Base-by-base conservation (phyloP, 2,329 filamentous ascomycete species). In the Talaromyces amestolkiae region DNA sequence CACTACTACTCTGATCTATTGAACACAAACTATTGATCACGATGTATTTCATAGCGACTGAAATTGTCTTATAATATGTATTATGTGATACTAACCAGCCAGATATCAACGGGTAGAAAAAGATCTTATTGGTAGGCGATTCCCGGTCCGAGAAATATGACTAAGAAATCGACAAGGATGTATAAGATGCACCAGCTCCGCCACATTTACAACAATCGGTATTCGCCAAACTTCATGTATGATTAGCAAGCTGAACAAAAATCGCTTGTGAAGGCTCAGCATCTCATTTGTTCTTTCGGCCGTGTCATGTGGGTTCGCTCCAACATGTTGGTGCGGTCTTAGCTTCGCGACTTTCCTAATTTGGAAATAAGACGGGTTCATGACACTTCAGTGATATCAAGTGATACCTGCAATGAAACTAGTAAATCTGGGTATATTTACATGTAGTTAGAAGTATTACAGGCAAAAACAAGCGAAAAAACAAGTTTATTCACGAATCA, bases 401-500 rank as follows among this genome's bases (percentile, higher is more conserved):
- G 31, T 22, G 31, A 56, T 37, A 39, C n/a, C 19, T 56, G 3
- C 53, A 37, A 37, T 15, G 11, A 39, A 56, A 19, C n/a, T 35
- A 35, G 31, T 54, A 54, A n/a, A 22, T 22, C 53, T 24, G 1
- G n/a, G 33, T 24, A 24, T 4, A 24, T 6, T 3, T 9, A 56
- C 33, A 39, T 2, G 1, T 5, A 53, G 4, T 27, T 31, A 9
- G 0, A 27, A 51, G 13, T 17, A 17, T 8, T 54, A 33, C 13
- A 17, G n/a, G 10, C 15, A 24, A 31, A 2, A 43, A 27, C 19
- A 58, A 39, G 31, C 35, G 15, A 43, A n/a, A 58, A 22, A 2
- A 58, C 7, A 58, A 22, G 5, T 43, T 39, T n/a, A 47, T 63
- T 56, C 73, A 87, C 51, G 85, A 87, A 76, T 93, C 91, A 79